Evolutionary conservation across 2,329 filamentous ascomycete species (phyloP).

Genomic region (Aureobasidium leucospermi): DNA sequence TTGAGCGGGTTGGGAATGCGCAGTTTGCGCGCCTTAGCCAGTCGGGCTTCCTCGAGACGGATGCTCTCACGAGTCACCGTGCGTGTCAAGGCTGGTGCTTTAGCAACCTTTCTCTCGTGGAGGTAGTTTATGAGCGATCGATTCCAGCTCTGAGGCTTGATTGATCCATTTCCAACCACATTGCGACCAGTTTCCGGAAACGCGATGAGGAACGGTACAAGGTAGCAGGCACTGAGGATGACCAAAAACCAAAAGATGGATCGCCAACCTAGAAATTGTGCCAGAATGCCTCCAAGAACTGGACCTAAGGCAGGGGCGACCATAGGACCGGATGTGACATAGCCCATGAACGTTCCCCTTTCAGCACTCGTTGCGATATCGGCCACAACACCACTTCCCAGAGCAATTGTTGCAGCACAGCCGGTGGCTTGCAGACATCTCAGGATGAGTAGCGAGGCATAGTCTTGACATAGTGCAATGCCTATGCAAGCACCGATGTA

Average conservation of each 20-base stretch:
- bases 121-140: slow-evolving; percentile 24
- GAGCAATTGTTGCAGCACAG: slow-evolving; percentile 33
- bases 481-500: slow-evolving; percentile 37
- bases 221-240: slow-evolving; percentile 31
- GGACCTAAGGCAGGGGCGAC: slow-evolving; percentile 21
- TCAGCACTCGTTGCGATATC: slow-evolving; percentile 30
- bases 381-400: slow-evolving; percentile 28
- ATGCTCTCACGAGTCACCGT: slow-evolving; percentile 21
- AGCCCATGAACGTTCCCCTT: slow-evolving; percentile 29
- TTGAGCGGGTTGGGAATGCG: slow-evolving; percentile 39
- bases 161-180: slow-evolving; percentile 33
- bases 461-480: slow-evolving; percentile 33
- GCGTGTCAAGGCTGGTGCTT: slow-evolving; percentile 18
- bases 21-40: slow-evolving; percentile 28
- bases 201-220: slow-evolving; percentile 24
- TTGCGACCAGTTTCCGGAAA: slow-evolving; percentile 35
- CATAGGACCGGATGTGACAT: slow-evolving; percentile 23
- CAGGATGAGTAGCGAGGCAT: slow-evolving; percentile 30
- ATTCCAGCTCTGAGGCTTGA: slow-evolving; percentile 25
- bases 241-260: slow-evolving; percentile 39
- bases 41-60: slow-evolving; percentile 20
- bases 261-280: slow-evolving; percentile 29
- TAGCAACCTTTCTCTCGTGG: slow-evolving; percentile 15
- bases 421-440: slow-evolving; percentile 35
- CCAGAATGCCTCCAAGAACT: slow-evolving; percentile 26